phyloP scores from a whole-genome alignment of 257 asterid species.

The Solanum paucissectum region DNA sequence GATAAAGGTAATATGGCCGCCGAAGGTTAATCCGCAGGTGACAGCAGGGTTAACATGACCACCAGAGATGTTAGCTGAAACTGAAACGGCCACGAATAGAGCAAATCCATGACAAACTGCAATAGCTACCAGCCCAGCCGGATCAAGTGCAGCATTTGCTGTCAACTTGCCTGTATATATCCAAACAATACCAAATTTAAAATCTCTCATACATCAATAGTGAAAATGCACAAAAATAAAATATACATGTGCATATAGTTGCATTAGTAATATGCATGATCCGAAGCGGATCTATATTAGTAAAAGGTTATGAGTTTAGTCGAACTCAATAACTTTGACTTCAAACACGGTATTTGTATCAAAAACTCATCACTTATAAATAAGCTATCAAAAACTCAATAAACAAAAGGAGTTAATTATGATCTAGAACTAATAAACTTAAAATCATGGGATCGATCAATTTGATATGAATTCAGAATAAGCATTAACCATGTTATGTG shows the following conservation, averaged over 20 bases:
- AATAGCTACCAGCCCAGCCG: conserved; percentile 9
- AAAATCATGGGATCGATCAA: too few relatives aligned
- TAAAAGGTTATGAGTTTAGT: neutral
- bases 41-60: conserved; percentile 88
- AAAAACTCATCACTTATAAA: too few relatives aligned
- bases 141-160: conserved; percentile 5
- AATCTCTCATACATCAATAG: neutral
- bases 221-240: neutral
- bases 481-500: neutral
- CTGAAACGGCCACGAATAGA: conserved; percentile 62
- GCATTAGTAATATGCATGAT: neutral
- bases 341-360: too few relatives aligned
- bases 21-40: conserved; percentile 70
- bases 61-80: conserved; percentile 90
- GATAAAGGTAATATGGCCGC: conserved; percentile 73
- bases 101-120: conserved; percentile 11
- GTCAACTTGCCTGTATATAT: conserved; percentile 1
- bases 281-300: neutral
- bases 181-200: neutral
- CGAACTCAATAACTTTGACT: neutral
- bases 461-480: neutral
- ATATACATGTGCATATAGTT: neutral
- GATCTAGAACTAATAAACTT: too few relatives aligned
- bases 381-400: too few relatives aligned
- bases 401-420: too few relatives aligned